Percentiles rank a stretch among this genome's conserved stretches.
phyloP scores from a whole-genome alignment of 2,329 filamentous ascomycete species.

The Xylariaceae sp. region DNA sequence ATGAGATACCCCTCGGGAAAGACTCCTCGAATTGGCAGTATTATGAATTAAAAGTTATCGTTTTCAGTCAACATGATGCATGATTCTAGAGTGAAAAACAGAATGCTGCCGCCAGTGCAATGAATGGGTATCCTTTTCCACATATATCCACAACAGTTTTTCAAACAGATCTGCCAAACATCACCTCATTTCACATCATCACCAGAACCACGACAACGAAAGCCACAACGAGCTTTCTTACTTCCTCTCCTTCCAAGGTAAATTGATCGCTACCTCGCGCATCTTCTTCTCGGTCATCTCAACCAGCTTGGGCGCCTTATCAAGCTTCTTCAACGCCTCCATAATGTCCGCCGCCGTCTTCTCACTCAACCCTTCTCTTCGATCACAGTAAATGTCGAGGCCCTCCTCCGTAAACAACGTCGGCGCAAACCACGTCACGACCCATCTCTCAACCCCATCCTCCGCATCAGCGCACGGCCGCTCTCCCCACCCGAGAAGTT shows the following conservation, averaged over 20 bases:
- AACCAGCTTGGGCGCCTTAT: constrained; percentile 53
- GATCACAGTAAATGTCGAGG: constrained; percentile 70
- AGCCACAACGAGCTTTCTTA: constrained; percentile 7
- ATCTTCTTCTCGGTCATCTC: constrained; percentile 46
- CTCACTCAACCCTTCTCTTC: constrained; percentile 55
- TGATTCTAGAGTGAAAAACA: too few relatives aligned
- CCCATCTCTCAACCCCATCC: constrained; percentile 59
- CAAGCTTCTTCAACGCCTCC: constrained; percentile 48
- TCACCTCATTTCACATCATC: too few relatives aligned
- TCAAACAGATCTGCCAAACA: too few relatives aligned
- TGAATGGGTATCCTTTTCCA: too few relatives aligned
- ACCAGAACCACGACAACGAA: too few relatives aligned
- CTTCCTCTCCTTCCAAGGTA: constrained; percentile 45
- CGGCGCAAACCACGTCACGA: constrained; percentile 79
- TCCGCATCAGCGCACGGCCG: constrained; percentile 26
- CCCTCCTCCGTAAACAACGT: constrained; percentile 81
- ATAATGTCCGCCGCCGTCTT: constrained; percentile 55
- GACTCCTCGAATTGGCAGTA: neutral
- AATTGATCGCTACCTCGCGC: constrained; percentile 46
- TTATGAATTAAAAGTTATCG: constrained; percentile 8
- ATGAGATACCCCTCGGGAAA: constrained; percentile 27
- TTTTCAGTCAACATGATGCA: neutral
- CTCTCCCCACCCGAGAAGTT: constrained; percentile 73
- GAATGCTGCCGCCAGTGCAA: too few relatives aligned
- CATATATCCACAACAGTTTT: too few relatives aligned